Base-by-base conservation (phyloP, 1,284 basidiomycete genomes). In the Blastosporella zonata region DNA sequence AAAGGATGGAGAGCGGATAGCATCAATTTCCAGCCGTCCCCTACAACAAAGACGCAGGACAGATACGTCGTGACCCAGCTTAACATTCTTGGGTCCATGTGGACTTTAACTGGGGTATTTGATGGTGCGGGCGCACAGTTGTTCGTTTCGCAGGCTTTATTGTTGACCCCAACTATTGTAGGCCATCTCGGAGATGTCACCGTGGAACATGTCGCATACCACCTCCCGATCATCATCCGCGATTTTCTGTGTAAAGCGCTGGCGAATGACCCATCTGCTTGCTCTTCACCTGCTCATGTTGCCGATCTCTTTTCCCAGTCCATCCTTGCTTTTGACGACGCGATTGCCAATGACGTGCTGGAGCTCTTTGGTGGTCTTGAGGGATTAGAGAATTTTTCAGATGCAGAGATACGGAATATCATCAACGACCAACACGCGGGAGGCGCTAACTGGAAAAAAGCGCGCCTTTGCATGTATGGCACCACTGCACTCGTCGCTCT, bases 131-230 rank as follows among this genome's bases (percentile, higher is more conserved):
- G 17, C 6, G 35, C 21, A 43, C 48, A n/a, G 29, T 15, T 49
- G 8, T 40, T 45, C 47, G 29, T 45, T 31, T 43, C 41, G 43
- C 35, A 38, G 31, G 35, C 47, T 41, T 18, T 7, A 35, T 35
- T 5, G 33, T 49, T 27, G 29, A 50, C 21, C n/a, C 52, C 35
- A 52, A 40, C 47, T 52, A 36, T 40, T n/a, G 3, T 55, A 84
- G 82, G 84, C 34, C 82, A 87, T 63, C 73, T 83, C 28, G 84
- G 84, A 31, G 81, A 84, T 59, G 76, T 77, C 46, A 85, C 84
- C 0, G 85, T 84, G 8, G 78, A 80, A 55, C 81, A 86, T 55
- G 81, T 82, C 47, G 77, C 81, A 31, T 70, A 79, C 56, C 81
- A 84, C 59, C 70, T 87, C 48, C 84, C 83, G 43, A 81, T 83